Base-by-base conservation (phyloP, 768 basidiomycete genomes). In the Collybia sordida region DNA sequence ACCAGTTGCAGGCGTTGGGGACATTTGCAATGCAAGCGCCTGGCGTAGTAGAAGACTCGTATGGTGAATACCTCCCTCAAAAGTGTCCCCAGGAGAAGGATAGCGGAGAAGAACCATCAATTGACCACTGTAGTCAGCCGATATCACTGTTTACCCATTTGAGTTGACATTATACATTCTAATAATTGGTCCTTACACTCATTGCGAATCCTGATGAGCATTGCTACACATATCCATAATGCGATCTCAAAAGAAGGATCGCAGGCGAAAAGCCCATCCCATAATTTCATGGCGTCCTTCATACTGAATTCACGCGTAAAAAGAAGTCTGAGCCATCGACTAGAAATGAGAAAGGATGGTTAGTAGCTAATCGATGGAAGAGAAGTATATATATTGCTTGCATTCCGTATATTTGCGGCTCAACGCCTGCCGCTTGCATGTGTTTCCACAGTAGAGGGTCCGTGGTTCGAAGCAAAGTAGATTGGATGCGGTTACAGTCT, bases 321-420 rank as follows among this genome's bases (percentile, higher is more conserved):
- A 5, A 99, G 73, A 15, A 98, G 72, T 28, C 97, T 80, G 8
- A 98, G 73, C 94, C 95, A 98, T 24, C 97, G 94, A 51, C 93
- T 95, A 54, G 22, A 17, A 38, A 36, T 3, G 19, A 31, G 31
- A 14, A 12, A 12, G 4, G 31, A 14, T 31, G 11, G 14, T 31
- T 14, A 31, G 31, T 31, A 4, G 14, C 31, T 31, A 31, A 31
- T 31, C 31, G 31, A 31, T 31, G 11, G 6, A 31, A 31, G 9
- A 31, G 9, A 31, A 27, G 24, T 48, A 49, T 53, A 17, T 19
- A 31, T 31, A 51, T 25, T 9, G 71, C 90, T 66, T 68, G 94
- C 89, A 98, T 94, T 49, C 92, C 93, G 70, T 93, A 99, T 17
- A 98, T 89, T 64, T 98, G 97, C 4, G 95, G 94, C 66, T 99